Evolutionary conservation across 352 stramenopile genomes (phyloP).

Genomic region (Pythium guiyangense): DNA sequence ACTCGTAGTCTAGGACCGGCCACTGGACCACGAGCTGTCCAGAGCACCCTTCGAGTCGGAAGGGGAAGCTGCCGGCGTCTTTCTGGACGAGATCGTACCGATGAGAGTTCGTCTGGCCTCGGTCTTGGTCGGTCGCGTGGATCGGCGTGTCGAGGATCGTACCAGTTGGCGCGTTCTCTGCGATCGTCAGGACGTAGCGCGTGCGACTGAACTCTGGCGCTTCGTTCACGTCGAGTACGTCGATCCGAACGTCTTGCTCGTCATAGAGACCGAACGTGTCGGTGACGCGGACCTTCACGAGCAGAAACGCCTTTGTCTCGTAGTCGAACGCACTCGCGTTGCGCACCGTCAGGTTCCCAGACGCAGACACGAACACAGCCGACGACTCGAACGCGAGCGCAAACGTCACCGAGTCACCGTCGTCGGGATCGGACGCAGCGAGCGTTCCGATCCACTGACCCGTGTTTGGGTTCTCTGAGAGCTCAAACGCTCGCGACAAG

Average conservation of each 20-base stretch:
- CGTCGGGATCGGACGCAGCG: conserved; percentile 29
- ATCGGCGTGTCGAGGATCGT: conserved; percentile 44
- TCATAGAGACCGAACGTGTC: conserved; percentile 31
- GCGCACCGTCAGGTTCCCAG: conserved; percentile 36
- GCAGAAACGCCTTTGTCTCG: conserved; percentile 35
- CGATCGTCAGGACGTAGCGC: conserved; percentile 30
- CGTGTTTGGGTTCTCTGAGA: conserved; percentile 35
- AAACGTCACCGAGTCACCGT: conserved; percentile 21
- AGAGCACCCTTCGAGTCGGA: conserved; percentile 50
- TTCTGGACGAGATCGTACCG: conserved; percentile 41
- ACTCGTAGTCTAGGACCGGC: conserved; percentile 45
- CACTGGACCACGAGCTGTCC: conserved; percentile 44
- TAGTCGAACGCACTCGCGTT: conserved; percentile 38
- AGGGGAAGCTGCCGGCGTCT: conserved; percentile 30
- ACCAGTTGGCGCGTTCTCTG: conserved; percentile 32
- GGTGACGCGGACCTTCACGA: conserved; percentile 24
- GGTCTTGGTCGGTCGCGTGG: conserved; percentile 38
- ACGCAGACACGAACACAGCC: conserved; percentile 27
- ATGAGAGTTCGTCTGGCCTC: conserved; percentile 35
- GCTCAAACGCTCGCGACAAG: conserved; percentile 25
- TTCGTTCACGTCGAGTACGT: conserved; percentile 51
- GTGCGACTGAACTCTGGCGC: conserved; percentile 33
- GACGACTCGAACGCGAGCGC: conserved; percentile 16
- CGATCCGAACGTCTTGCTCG: conserved; percentile 38
- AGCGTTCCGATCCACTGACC: conserved; percentile 40